Base-by-base conservation (phyloP, 345 rosid genomes). In the Raphanus sativus region DNA sequence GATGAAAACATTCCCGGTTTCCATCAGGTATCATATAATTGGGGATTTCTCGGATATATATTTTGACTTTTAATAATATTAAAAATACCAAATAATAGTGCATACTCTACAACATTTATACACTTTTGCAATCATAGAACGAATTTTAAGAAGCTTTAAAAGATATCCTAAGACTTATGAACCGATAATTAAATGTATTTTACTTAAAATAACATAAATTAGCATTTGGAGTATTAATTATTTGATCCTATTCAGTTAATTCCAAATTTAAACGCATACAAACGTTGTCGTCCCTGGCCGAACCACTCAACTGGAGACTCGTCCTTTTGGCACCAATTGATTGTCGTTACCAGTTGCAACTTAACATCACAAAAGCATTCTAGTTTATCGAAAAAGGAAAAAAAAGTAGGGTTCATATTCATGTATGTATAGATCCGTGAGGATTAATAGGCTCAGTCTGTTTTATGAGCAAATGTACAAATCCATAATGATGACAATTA, bases 381-480 rank as follows among this genome's bases (percentile, higher is more conserved):
- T 34, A 60, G 50, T 45, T 33, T 67, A 3, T 45, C 40, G 69
- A 72, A 67, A 69, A 75, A 45, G 62, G 52, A 42, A 75, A 17
- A 61, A 60, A 67, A 78, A 67, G 74, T 73, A 67, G 77, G 77
- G 74, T 64, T 72, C 74, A 60, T 72, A 69, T 60, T 78, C 77
- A 61, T 62, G 28, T 30, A 62, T 62, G 69, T 32, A 42, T 74
- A 74, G 54, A 74, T 74, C 82, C 82, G 82, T 74, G 82, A 79
- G 82, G 78, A 68, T 79, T 74, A 79, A 79, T 69, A 79, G 75
- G 66, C 71, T 79, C 42, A 79, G 75, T 5, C 78, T 68, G 62
- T 62, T 16, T 60, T 67, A 67, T 73, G 81, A 66, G 25, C 40
- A 71, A 24, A 64, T 56, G 75, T 69, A 70, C 67, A 65, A 64